Base-by-base conservation (phyloP, 768 basidiomycete genomes). In the Leccinum sublutescens region DNA sequence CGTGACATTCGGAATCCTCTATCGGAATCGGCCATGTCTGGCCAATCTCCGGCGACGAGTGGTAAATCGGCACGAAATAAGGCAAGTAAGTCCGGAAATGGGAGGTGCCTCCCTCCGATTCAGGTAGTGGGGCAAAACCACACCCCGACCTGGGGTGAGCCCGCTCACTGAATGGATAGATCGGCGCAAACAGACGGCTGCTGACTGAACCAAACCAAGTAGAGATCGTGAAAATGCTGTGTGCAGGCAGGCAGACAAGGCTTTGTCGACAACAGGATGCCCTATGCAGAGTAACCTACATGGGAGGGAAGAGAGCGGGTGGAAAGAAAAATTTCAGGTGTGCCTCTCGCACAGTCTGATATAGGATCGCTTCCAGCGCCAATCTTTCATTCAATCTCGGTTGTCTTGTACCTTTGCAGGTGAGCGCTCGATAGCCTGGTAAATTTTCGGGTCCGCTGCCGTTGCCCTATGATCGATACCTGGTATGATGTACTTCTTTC, bases 401-500 rank as follows among this genome's bases (percentile, higher is more conserved):
- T 19, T 43, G n/a, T 19, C 40, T 43, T 40, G 1, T n/a, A 40
- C 19, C 40, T 11, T 43, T 43, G n/a, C 40, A 43, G 10, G 3
- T 43, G 40, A 43, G n/a, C 40, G 40, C n/a, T n/a, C n/a, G 40
- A 43, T 43, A 43, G 4, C 40, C 40, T 10, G 40, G 10, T 43
- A 43, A 43, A 1, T 1, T 10, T 43, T 43, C n/a, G 40, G 40
- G n/a, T 11, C n/a, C 40, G 10, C 40, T n/a, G 10, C 7, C 17
- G 17, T 40, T 38, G 7, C 17, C 34, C 14, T 15, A 52, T 23
- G 23, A 23, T 54, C 29, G 21, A 55, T 47, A 45, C 14, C 40
- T 50, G 40, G 52, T 33, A 64, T 34, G 50, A 49, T 5, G 27
- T 4, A 4, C 49, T 58, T 61, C 48, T 38, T 52, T 63, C 50